Base-by-base conservation (phyloP, 306 rosid genomes). In the Glycine tomentella region DNA sequence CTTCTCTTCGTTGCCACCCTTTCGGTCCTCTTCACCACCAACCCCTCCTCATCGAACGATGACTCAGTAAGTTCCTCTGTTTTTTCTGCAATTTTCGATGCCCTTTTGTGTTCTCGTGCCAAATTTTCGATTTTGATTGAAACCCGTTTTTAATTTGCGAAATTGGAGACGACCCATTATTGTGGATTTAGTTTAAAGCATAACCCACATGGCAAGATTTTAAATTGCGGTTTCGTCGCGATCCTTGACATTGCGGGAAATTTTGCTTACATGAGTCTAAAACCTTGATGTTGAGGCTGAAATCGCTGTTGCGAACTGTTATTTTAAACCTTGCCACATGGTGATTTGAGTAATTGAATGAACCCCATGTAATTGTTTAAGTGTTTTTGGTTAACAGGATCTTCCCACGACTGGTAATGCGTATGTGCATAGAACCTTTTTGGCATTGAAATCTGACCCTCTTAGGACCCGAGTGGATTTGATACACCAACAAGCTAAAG, bases 381-480 rank as follows among this genome's bases (percentile, higher is more conserved):
- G 69, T 80, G 6, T 66, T 77, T 12, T 84, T 45, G 8, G 33
- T 77, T 38, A 42, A 69, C 91, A 95, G 99, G 90, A 83, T 53
- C 97, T 95, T 78, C 97, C 98, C 69, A 89, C 86, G 0, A 85
- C 93, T 12, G 97, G 99, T 46, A 93, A 92, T 85, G 91, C 97
- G 0, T 95, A 95, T 34, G 89, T 96, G 65, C 94, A 88, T 16
- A 74, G 99, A 74, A 90, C 99, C 0, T 96, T 92, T 92, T 85
- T 96, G 86, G 94, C 98, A 45, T 88, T 96, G 85, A 92, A 93
- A 87, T 96, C 99, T 68, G 97, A 96, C 73, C 99, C 99, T 3
- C 82, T 86, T 72, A 93, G 91, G 83, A 93, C 97, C 12, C 77
- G 97, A 45, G 86, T 93, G 75, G 97, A 96, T 90, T 96, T 96